These are phyloP conservation scores for Austroboletus novae-zelandiae DNA, from an alignment of 1,284 basidiomycete species.

Conservation along the genomic window DNA sequence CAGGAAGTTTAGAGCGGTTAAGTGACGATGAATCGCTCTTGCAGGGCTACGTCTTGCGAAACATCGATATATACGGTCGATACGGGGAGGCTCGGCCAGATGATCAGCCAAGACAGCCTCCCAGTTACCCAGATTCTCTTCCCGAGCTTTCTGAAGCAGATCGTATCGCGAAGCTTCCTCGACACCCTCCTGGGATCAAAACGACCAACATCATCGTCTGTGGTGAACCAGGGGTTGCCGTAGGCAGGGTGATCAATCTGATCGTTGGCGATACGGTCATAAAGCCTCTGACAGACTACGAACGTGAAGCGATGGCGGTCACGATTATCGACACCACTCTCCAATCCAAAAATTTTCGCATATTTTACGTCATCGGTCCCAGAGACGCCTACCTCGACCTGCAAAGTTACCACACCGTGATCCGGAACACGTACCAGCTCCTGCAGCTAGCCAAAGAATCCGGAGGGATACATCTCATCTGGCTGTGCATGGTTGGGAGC, in stretches of 20 bases:
- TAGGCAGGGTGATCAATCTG: conserved; percentile 22
- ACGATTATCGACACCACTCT: conserved; percentile 24
- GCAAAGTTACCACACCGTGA: conserved; percentile 12
- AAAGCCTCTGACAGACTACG: conserved; percentile 27
- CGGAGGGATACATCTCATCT: conserved; percentile 28
- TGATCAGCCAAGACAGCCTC: neutral
- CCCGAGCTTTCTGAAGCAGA: conserved; percentile 14
- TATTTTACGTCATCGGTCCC: conserved; percentile 22
- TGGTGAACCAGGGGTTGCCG: conserved; percentile 27
- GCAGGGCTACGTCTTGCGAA: conserved; percentile 13
- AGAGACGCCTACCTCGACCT: conserved; percentile 21
- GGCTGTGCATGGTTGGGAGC: conserved; percentile 28
- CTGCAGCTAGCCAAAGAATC: conserved; percentile 9
- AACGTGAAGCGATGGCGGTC: conserved; percentile 21
- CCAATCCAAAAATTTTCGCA: conserved; percentile 18
- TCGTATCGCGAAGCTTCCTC: conserved; percentile 17
- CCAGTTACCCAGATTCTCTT: conserved; percentile 6
- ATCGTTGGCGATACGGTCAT: conserved; percentile 15
- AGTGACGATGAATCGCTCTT: conserved; percentile 11
- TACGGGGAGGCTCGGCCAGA: conserved; percentile 3
- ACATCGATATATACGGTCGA: conserved; percentile 11
- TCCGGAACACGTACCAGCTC: conserved; percentile 23
- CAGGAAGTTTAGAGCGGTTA: conserved; percentile 23
- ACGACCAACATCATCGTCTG: conserved; percentile 30
- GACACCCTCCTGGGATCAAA: conserved; percentile 20